These are phyloP conservation scores for Apiotrichum veenhuisii DNA, from an alignment of 1,284 basidiomycete genomes.

Conservation along the genomic window DNA sequence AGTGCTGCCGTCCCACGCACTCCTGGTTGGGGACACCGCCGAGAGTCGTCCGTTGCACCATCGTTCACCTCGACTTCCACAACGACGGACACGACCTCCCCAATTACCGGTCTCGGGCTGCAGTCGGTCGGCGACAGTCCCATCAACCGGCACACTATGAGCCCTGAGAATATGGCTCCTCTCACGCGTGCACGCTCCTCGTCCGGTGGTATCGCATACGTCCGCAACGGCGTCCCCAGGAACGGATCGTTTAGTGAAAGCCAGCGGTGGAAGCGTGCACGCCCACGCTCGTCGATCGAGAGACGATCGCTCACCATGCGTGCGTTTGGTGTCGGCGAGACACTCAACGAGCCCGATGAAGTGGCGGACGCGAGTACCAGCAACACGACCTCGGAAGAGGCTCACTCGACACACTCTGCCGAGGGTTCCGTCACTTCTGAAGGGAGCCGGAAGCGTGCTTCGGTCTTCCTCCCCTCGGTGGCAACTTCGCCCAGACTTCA, in stretches of 20 bases:
- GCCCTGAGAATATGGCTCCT: conserved; percentile 2
- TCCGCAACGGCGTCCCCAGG: conserved; percentile 43
- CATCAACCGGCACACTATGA: neutral
- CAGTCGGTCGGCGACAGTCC: conserved; percentile 2
- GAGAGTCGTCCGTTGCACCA: conserved; percentile 35
- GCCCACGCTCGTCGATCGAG: neutral
- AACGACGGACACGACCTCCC: neutral
- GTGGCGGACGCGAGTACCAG: conserved; percentile 10
- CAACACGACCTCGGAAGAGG: conserved; percentile 1
- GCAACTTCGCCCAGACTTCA: conserved; percentile 10
- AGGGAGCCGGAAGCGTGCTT: conserved; percentile 36
- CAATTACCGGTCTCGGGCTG: neutral
- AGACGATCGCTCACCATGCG: conserved; percentile 11
- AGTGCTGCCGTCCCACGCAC: conserved; percentile 10
- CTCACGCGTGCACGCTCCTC: conserved; percentile 5
- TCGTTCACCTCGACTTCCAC: conserved; percentile 15
- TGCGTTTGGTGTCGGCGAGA: conserved; percentile 26
- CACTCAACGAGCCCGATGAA: conserved; percentile 36
- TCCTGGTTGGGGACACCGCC: conserved; percentile 32
- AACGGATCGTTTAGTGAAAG: neutral
- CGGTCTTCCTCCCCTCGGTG: conserved; percentile 23
- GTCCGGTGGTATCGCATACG: conserved; percentile 37
- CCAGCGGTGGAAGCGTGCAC: conserved; percentile 14
- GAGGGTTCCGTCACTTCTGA: conserved; percentile 30
- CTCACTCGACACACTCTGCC: conserved; percentile 24